Evolutionary conservation across 805 yeast genomes (phyloP).

Genomic region (Metschnikowia matae): DNA sequence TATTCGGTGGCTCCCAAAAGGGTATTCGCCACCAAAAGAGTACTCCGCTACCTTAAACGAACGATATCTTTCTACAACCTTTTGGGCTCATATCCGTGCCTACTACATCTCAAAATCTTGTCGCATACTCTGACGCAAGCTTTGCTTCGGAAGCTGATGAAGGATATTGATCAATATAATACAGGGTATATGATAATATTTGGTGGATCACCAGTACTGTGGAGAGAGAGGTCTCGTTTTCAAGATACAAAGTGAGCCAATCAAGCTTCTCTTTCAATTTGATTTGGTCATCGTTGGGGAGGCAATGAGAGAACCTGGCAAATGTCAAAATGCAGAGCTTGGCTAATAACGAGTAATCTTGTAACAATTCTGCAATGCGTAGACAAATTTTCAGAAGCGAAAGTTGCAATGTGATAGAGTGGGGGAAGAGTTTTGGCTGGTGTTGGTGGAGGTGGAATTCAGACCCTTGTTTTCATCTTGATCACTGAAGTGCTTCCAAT

Average conservation of each 20-base stretch:
- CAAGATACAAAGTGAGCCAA: constrained; percentile 18
- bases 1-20: no score
- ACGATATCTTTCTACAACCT: no score
- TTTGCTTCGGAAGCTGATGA: no score
- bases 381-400: constrained; percentile 51
- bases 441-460: constrained; percentile 36
- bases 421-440: constrained; percentile 40
- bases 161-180: no score
- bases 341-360: constrained; percentile 37
- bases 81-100: no score
- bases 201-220: no score
- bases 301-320: constrained; percentile 50
- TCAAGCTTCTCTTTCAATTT: constrained; percentile 33
- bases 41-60: no score
- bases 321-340: constrained; percentile 52
- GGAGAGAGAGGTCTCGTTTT: constrained; percentile 23
- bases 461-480: constrained; percentile 25
- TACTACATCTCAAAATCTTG: no score
- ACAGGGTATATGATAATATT: no score
- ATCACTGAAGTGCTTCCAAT: constrained; percentile 31
- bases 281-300: constrained; percentile 57
- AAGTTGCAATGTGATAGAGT: constrained; percentile 57
- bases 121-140: no score
- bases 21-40: no score
- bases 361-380: constrained; percentile 48